A percentile compares a stretch with the other conserved stretches of the same genome.
Evolutionary conservation across 2,329 filamentous ascomycete genomes (phyloP).

Genomic region (Stagonosporopsis tanaceti): DNA sequence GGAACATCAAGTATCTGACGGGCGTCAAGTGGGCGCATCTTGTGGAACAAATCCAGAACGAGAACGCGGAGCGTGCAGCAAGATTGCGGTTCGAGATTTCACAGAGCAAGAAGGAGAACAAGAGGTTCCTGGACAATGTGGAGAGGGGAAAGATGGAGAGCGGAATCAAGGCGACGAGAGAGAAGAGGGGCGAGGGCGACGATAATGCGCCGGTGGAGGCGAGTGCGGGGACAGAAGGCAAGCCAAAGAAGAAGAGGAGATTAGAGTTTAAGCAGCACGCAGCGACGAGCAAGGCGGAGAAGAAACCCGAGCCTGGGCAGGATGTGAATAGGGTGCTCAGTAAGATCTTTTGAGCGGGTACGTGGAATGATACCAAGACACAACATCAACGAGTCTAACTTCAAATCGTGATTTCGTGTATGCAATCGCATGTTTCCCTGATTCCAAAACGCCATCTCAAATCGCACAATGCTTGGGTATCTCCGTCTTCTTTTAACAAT

Average conservation of each 20-base stretch:
- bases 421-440: conserved; percentile 1
- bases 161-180: conserved; percentile 63
- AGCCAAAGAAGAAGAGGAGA: conserved; percentile 41
- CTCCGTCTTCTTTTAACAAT: conserved; percentile 15
- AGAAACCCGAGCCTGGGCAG: conserved; percentile 43
- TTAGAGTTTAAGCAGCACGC: conserved; percentile 73
- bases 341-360: conserved; percentile 44
- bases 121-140: conserved; percentile 79
- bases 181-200: conserved; percentile 57
- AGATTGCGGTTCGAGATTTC: conserved; percentile 80
- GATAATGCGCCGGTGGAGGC: conserved; percentile 25
- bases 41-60: conserved; percentile 79
- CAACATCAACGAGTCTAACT: neutral
- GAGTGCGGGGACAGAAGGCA: conserved; percentile 20
- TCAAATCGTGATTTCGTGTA: neutral
- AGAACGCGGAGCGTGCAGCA: conserved; percentile 80
- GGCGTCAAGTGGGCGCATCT: conserved; percentile 81
- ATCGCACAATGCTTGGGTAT: conserved; percentile 36
- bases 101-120: conserved; percentile 79
- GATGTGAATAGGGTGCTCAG: conserved; percentile 47
- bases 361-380: conserved; percentile 16
- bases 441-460: conserved; percentile 13
- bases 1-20: conserved; percentile 82
- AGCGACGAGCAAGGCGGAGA: conserved; percentile 53
- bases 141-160: conserved; percentile 80